These are phyloP conservation scores for Penicillium janthinellum DNA, from an alignment of 2,329 filamentous ascomycete genomes.

Conservation along the genomic window DNA sequence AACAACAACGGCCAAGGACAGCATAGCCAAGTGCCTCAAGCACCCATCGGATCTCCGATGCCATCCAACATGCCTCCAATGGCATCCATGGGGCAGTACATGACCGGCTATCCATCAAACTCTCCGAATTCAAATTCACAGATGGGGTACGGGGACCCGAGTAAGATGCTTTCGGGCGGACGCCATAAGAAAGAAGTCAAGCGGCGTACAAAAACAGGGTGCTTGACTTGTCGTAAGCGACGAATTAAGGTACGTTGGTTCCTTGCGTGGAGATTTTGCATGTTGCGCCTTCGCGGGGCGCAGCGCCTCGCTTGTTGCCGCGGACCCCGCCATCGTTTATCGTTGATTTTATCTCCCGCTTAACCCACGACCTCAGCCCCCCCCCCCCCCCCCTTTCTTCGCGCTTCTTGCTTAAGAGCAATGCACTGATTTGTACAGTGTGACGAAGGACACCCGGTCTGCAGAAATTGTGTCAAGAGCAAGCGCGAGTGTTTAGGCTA, in stretches of 20 bases:
- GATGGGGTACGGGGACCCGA: slow-evolving; percentile 56
- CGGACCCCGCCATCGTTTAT: slow-evolving; percentile 31
- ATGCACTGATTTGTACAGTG: slow-evolving; percentile 56
- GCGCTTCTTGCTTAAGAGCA: slow-evolving; percentile 21
- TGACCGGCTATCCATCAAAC: slow-evolving; percentile 44
- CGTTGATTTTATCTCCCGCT: slow-evolving; percentile 26
- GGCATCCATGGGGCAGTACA: slow-evolving; percentile 58
- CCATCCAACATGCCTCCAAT: slow-evolving; percentile 51
- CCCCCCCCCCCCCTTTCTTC: too few species aligned
- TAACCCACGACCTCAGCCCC: slow-evolving; percentile 17
- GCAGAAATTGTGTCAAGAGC: slow-evolving; percentile 70
- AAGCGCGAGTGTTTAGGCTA: slow-evolving; percentile 69
- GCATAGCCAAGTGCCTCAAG: slow-evolving; percentile 39
- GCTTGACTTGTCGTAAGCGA: slow-evolving; percentile 65
- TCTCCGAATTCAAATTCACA: slow-evolving; percentile 46
- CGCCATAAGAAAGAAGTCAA: slow-evolving; percentile 74
- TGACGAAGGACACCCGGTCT: slow-evolving; percentile 91
- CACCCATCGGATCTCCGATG: slow-evolving; percentile 55
- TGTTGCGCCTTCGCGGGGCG: slow-evolving; percentile 23
- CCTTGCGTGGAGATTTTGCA: slow-evolving; percentile 14
- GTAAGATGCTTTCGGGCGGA: slow-evolving; percentile 61
- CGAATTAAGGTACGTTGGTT: slow-evolving; percentile 68
- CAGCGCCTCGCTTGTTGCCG: slow-evolving; percentile 31
- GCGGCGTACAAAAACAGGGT: slow-evolving; percentile 73
- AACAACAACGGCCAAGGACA: slow-evolving; percentile 30